These are phyloP conservation scores for Trifolium dubium DNA, from an alignment of 306 rosid species.

Conservation along the genomic window DNA sequence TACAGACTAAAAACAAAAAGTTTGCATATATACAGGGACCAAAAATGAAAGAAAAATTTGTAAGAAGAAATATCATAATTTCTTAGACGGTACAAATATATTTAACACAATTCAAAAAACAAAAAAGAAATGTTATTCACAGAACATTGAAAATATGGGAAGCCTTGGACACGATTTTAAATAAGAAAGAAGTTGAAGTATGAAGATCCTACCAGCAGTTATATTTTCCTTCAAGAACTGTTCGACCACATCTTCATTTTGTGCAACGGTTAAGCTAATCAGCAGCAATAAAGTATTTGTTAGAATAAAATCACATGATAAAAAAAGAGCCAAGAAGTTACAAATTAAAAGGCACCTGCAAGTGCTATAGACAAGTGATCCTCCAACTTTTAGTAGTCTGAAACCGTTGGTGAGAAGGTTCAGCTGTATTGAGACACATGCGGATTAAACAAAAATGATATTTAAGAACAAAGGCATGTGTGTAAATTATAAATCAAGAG, in stretches of 20 bases:
- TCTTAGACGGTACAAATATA: neutral
- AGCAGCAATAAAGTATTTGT: slow-evolving; percentile 34
- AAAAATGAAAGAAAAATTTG: neutral
- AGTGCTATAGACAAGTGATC: slow-evolving; percentile 88
- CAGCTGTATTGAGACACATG: slow-evolving; percentile 60
- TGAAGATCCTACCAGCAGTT: slow-evolving; percentile 64
- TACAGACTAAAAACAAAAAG: neutral
- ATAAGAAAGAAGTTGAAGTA: slow-evolving; percentile 10
- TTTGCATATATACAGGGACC: neutral
- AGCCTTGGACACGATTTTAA: neutral
- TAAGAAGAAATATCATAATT: neutral
- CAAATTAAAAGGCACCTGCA: slow-evolving; percentile 71
- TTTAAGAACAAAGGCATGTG: neutral
- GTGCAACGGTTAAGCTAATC: slow-evolving; percentile 78
- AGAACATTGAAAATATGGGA: neutral
- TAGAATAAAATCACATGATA: neutral
- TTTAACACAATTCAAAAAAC: neutral
- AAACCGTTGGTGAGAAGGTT: slow-evolving; percentile 84
- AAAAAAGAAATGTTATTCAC: neutral
- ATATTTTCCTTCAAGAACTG: slow-evolving; percentile 73
- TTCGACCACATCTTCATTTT: slow-evolving; percentile 86
- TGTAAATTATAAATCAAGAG: slow-evolving; percentile 20
- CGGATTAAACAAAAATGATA: neutral
- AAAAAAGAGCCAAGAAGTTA: slow-evolving; percentile 3
- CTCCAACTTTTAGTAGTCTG: slow-evolving; percentile 79